These are phyloP conservation scores for Moricandia arvensis DNA, from an alignment of 345 rosid species.

Conservation along the genomic window DNA sequence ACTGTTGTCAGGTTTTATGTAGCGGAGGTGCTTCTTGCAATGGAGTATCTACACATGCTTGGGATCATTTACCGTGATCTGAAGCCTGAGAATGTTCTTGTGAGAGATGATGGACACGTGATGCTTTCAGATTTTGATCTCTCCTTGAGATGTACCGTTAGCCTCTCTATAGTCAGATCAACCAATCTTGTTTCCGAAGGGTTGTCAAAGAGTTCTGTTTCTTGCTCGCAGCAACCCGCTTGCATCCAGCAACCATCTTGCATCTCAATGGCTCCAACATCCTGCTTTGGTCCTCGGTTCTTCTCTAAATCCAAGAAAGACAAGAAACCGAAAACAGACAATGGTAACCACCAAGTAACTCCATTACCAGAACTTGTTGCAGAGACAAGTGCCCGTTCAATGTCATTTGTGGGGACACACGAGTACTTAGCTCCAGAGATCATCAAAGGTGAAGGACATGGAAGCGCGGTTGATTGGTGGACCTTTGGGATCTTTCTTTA, in stretches of 20 bases:
- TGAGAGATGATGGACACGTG: slow-evolving; percentile 84
- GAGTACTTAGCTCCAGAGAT: slow-evolving; percentile 91
- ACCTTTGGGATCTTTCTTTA: slow-evolving; percentile 79
- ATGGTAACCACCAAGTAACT: slow-evolving; percentile 61
- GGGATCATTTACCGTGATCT: slow-evolving; percentile 83
- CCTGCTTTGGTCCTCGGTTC: slow-evolving; percentile 61
- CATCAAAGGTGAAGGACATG: slow-evolving; percentile 84
- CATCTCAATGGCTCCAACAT: slow-evolving; percentile 51
- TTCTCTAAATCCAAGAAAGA: slow-evolving; percentile 58
- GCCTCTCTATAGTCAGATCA: slow-evolving; percentile 58
- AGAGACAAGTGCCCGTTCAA: slow-evolving; percentile 79
- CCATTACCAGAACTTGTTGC: slow-evolving; percentile 84
- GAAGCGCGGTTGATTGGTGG: slow-evolving; percentile 94
- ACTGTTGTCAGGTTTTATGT: slow-evolving; percentile 66
- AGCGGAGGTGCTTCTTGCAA: slow-evolving; percentile 77
- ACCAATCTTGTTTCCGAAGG: slow-evolving; percentile 46
- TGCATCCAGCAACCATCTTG: slow-evolving; percentile 71
- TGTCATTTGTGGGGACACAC: slow-evolving; percentile 90
- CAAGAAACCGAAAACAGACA: slow-evolving; percentile 49
- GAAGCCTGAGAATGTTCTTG: slow-evolving; percentile 87
- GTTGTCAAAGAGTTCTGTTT: slow-evolving; percentile 49
- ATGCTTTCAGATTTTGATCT: slow-evolving; percentile 93
- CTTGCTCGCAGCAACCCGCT: slow-evolving; percentile 54
- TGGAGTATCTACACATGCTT: slow-evolving; percentile 87
- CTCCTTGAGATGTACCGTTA: slow-evolving; percentile 64